Evolutionary conservation across 2,329 filamentous ascomycete species (phyloP), one percentile per base, ranked within the genome.

Genomic region (Stagonosporopsis cucurbitacearum): DNA sequence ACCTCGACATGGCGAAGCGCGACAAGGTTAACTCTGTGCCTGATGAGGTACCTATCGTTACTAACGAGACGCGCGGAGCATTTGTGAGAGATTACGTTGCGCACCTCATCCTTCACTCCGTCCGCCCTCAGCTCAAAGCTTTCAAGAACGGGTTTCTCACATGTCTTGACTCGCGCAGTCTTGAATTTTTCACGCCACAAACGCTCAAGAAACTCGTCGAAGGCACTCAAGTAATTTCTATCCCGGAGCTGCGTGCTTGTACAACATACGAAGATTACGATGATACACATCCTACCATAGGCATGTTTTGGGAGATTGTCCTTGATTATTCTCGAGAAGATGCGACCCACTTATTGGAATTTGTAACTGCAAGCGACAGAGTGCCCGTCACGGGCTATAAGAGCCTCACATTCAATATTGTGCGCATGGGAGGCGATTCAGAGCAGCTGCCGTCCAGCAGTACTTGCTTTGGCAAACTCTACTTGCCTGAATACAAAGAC

Each of bases 351-450:
- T 78, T 99, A 30, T 81, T 99, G 28, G 92, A 97, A 73, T 99
- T 99, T 69, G 93, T 99, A 26, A 99, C 95, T 13, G 94, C 94
- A 0, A 94, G 88, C 66, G 93, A 97, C 70, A 85, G 95, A 2
- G 85, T 98, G 2, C 95, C 95, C 0, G 90, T 96, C 0, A 92
- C 91, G 19, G 95, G 95, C 2, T 86, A 93, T 69, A 84, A 85
- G 60, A 92, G 90, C 65, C 79, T 98, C 42, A 87, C 90, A 68
- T 98, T 98, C 74, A 85, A 91, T 13, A 83, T 99, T 39, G 89
- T 94, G 75, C 87, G 85, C 67, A 92, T 92, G 30, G 65, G 69
- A 87, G 90, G 15, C 81, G 87, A 83, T 58, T 82, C 83, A 63
- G 75, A 80, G 59, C 79, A 63, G 73, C 69, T 99, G 65, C 95